These are phyloP conservation scores for Cyberlindnera petersonii DNA, from an alignment of 805 yeast species.

Conservation along the genomic window DNA sequence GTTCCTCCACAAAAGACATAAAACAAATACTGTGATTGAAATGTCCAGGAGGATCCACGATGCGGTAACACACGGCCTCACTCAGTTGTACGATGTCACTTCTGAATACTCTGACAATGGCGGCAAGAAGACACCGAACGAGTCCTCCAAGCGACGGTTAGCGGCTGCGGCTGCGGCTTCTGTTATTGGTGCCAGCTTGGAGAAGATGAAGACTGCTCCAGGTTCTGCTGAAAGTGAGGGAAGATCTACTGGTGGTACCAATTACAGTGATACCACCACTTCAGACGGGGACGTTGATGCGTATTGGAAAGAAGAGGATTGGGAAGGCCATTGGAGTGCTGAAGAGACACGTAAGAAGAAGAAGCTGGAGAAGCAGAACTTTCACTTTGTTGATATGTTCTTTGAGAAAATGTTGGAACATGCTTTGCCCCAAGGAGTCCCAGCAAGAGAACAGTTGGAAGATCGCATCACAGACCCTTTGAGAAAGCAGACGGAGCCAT, in stretches of 20 bases:
- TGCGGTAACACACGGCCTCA: slow-evolving; percentile 10
- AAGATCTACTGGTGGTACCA: no score
- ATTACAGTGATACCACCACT: slow-evolving; percentile 12
- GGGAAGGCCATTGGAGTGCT: slow-evolving; percentile 10
- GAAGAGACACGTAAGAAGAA: slow-evolving; percentile 7
- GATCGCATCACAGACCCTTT: slow-evolving; percentile 42
- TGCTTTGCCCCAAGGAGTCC: slow-evolving; percentile 45
- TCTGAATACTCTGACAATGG: slow-evolving; percentile 9
- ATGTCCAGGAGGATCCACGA: slow-evolving; percentile 11
- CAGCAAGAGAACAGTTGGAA: slow-evolving; percentile 43
- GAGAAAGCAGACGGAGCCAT: slow-evolving; percentile 41
- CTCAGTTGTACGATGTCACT: slow-evolving; percentile 14
- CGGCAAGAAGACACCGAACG: slow-evolving; percentile 18
- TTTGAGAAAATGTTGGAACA: slow-evolving; percentile 50
- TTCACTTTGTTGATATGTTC: slow-evolving; percentile 56
- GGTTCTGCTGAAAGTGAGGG: not conserved
- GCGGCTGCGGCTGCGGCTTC: slow-evolving; percentile 44
- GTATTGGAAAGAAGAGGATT: slow-evolving; percentile 19
- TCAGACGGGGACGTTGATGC: slow-evolving; percentile 27
- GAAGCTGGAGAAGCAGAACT: slow-evolving; percentile 20
- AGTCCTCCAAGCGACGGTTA: slow-evolving; percentile 19
- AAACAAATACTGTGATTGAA: no score
- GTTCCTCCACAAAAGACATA: no score
- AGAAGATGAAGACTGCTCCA: slow-evolving; percentile 14
- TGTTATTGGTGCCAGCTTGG: slow-evolving; percentile 41